Evolutionary conservation across 2,329 filamentous ascomycete genomes (phyloP).

Genomic region (Monosporascus sp.): DNA sequence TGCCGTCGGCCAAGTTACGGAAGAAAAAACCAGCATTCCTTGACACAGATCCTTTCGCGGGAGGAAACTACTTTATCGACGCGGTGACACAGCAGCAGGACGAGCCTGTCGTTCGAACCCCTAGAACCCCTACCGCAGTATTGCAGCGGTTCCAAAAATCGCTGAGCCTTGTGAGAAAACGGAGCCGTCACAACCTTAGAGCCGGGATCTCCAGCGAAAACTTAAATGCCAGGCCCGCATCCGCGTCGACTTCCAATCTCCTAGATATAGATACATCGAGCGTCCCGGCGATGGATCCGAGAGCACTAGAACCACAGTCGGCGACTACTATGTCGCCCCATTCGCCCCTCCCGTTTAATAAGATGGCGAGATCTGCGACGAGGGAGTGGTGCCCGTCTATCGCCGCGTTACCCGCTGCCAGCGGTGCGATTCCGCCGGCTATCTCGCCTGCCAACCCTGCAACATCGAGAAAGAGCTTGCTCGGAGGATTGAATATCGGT

Average conservation of each 20-base stretch:
- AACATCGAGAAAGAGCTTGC: constrained; percentile 21
- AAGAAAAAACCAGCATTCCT: constrained; percentile 43
- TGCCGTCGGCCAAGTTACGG: constrained; percentile 24
- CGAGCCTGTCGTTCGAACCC: constrained; percentile 26
- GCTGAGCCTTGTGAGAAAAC: constrained; percentile 49
- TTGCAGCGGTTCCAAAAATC: constrained; percentile 45
- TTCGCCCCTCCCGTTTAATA: constrained; percentile 40
- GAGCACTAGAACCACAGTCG: constrained; percentile 19
- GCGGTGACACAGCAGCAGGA: constrained; percentile 19
- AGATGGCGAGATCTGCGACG: constrained; percentile 39
- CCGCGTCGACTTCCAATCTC: constrained; percentile 25
- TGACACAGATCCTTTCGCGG: constrained; percentile 48
- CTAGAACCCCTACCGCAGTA: constrained; percentile 41
- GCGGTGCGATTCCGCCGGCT: constrained; percentile 1
- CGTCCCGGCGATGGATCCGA: constrained; percentile 26
- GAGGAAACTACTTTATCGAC: constrained; percentile 29
- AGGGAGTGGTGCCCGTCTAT: constrained; percentile 29
- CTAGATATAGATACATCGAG: constrained; percentile 13
- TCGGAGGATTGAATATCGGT: background rate
- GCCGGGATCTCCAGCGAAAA: constrained; percentile 30
- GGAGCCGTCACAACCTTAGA: constrained; percentile 44
- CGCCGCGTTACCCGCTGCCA: background rate
- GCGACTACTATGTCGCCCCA: constrained; percentile 18
- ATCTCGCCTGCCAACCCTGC: constrained; percentile 15
- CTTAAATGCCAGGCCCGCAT: constrained; percentile 16